phyloP scores from a whole-genome alignment of 495 filamentous ascomycete species.

The Podospora bellae-mahoneyi region DNA sequence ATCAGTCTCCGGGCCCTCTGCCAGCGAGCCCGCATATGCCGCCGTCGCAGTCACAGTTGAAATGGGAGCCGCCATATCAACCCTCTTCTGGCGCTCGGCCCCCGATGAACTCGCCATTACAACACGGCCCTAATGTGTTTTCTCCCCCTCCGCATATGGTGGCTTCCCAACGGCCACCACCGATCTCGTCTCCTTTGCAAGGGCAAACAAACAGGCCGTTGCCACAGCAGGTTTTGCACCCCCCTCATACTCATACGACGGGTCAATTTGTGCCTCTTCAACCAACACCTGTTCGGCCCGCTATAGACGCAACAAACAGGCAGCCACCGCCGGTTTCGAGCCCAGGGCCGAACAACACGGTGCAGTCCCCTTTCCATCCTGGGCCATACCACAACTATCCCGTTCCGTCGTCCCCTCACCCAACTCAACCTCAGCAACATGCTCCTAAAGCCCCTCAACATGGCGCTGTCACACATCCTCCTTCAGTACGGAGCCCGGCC shows the following conservation, averaged over 20 bases:
- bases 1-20: slow-evolving; percentile 15
- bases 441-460: slow-evolving; percentile 9
- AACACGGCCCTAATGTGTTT: slow-evolving; percentile 20
- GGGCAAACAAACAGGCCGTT: slow-evolving; percentile 23
- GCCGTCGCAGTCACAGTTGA: slow-evolving; percentile 32
- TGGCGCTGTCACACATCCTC: slow-evolving; percentile 14
- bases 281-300: slow-evolving; percentile 21
- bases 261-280: slow-evolving; percentile 38
- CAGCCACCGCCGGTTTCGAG: slow-evolving; percentile 14
- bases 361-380: slow-evolving; percentile 20
- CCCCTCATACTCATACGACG: slow-evolving; percentile 39
- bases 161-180: slow-evolving; percentile 21
- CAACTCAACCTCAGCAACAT: slow-evolving; percentile 15
- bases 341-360: slow-evolving; percentile 7
- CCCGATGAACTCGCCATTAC: slow-evolving; percentile 21
- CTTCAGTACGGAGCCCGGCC: slow-evolving; percentile 15
- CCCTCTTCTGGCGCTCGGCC: slow-evolving; percentile 29
- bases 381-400: slow-evolving; percentile 23
- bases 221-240: slow-evolving; percentile 34
- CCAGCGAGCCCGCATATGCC: slow-evolving; percentile 12
- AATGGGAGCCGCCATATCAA: slow-evolving; percentile 53
- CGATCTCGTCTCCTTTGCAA: slow-evolving; percentile 27
- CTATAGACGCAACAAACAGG: slow-evolving; percentile 10
- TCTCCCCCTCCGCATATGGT: slow-evolving; percentile 9
- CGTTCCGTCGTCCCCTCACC: slow-evolving; percentile 11